phyloP scores from a whole-genome alignment of 2,329 filamentous ascomycete genomes.

The Penicillium hordei region DNA sequence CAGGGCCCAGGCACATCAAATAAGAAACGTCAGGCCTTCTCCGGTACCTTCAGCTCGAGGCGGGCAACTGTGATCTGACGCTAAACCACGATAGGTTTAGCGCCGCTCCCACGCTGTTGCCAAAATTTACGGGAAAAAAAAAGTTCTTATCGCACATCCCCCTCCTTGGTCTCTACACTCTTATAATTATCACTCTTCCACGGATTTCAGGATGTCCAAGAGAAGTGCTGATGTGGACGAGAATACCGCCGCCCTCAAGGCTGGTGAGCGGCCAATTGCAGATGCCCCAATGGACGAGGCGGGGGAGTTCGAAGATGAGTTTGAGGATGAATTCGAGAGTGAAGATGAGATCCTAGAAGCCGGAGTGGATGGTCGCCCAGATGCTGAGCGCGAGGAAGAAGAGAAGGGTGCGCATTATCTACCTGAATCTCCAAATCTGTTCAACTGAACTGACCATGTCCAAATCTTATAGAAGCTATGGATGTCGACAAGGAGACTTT shows the following conservation, averaged over 20 bases:
- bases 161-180: conserved; percentile 15
- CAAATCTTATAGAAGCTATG: conserved; percentile 65
- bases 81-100: conserved; percentile 39
- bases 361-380: conserved; percentile 86
- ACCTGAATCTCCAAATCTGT: not conserved
- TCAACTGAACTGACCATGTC: conserved; percentile 1
- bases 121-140: conserved; percentile 31
- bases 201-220: conserved; percentile 55
- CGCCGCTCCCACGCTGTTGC: conserved; percentile 18
- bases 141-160: conserved; percentile 30
- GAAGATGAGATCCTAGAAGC: conserved; percentile 92
- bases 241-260: conserved; percentile 58
- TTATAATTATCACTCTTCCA: conserved; percentile 6
- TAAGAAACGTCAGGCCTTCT: conserved; percentile 3
- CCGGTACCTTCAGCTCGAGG: conserved; percentile 19
- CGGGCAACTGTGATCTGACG: conserved; percentile 28
- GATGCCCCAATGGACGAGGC: conserved; percentile 53
- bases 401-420: conserved; percentile 58
- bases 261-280: conserved; percentile 58
- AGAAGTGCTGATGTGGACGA: conserved; percentile 56
- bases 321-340: conserved; percentile 94
- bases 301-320: conserved; percentile 72
- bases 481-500: conserved; percentile 92
- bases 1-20: conserved; percentile 5
- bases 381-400: conserved; percentile 90